A percentile compares a stretch with the other conserved stretches of the same genome.
phyloP scores from a whole-genome alignment of 1,284 basidiomycete genomes.

The Pisolithus thermaeus region DNA sequence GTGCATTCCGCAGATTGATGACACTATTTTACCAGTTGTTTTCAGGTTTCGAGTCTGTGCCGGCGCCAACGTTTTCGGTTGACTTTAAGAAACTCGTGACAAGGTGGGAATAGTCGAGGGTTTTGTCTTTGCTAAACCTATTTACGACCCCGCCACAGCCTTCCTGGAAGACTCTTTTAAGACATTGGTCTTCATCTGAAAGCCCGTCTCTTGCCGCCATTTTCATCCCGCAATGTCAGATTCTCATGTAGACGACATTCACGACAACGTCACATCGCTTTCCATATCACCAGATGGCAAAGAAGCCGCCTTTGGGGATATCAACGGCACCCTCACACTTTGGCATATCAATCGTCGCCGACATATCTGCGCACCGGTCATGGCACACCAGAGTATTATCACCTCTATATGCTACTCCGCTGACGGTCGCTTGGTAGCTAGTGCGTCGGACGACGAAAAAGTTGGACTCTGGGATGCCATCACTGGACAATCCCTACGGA shows the following conservation, averaged over 20 bases:
- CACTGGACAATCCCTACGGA: neutral
- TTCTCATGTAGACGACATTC: neutral
- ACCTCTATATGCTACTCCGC: conserved; percentile 11
- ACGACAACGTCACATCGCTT: neutral
- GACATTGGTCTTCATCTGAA: neutral
- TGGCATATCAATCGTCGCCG: conserved; percentile 1
- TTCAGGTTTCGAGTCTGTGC: no score
- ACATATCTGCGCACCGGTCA: neutral
- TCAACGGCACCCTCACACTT: conserved; percentile 1
- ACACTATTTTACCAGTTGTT: no score
- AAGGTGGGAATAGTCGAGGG: no score
- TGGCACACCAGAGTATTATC: conserved; percentile 1
- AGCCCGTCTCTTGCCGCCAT: neutral
- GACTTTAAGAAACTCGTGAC: no score
- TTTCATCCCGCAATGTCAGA: neutral
- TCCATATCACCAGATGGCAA: conserved; percentile 5
- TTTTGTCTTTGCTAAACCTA: no score
- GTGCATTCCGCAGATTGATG: no score
- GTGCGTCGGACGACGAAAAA: conserved; percentile 33
- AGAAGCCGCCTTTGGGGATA: conserved; percentile 1
- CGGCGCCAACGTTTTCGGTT: no score
- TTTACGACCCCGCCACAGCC: no score
- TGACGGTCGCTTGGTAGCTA: conserved; percentile 9
- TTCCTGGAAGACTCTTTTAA: no score
- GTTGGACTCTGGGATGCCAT: conserved; percentile 4